These are phyloP conservation scores for Tolypocladium cylindrosporum DNA, from an alignment of 2,329 filamentous ascomycete species.

Conservation along the genomic window DNA sequence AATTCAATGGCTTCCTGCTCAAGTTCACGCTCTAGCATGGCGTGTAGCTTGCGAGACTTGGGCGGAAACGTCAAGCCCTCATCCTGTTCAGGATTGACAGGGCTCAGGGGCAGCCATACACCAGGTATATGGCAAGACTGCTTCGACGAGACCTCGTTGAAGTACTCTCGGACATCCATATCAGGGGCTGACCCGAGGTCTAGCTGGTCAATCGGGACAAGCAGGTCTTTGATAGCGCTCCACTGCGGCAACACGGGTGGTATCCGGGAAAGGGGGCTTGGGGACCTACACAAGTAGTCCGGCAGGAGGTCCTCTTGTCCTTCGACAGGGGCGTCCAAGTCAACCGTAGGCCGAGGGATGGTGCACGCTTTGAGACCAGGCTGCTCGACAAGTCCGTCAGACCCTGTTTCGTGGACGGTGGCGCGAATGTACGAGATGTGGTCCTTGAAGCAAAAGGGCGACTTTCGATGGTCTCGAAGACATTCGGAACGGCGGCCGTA, in stretches of 20 bases:
- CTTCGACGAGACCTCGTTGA: conserved; percentile 8
- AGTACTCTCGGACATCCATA: conserved; percentile 13
- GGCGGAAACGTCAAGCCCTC: conserved; percentile 17
- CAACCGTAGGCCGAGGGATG: conserved; percentile 8
- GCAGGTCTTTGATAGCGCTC: conserved; percentile 3
- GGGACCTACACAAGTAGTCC: not conserved
- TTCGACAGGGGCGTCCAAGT: conserved; percentile 1
- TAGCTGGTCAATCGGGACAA: conserved; percentile 12
- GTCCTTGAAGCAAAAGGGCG: conserved; percentile 16
- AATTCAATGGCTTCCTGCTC: conserved; percentile 11
- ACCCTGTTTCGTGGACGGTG: conserved; percentile 2
- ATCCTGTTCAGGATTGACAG: conserved; percentile 12
- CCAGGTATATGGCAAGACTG: conserved; percentile 9
- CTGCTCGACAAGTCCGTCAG: conserved; percentile 12
- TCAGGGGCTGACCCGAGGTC: conserved; percentile 12
- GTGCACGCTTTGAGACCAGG: conserved; percentile 6
- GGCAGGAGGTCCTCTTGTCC: not conserved
- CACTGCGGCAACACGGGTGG: not conserved
- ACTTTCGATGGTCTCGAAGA: conserved; percentile 13
- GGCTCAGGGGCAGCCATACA: conserved; percentile 20
- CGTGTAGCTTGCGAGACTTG: conserved; percentile 9
- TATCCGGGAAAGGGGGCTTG: too few relatives aligned
- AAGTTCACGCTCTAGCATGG: conserved; percentile 15
- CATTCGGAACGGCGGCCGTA: conserved; percentile 17
- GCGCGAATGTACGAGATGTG: conserved; percentile 10